Base-by-base conservation (phyloP, 2,329 filamentous ascomycete species). In the Aspergillus phoenicis region DNA sequence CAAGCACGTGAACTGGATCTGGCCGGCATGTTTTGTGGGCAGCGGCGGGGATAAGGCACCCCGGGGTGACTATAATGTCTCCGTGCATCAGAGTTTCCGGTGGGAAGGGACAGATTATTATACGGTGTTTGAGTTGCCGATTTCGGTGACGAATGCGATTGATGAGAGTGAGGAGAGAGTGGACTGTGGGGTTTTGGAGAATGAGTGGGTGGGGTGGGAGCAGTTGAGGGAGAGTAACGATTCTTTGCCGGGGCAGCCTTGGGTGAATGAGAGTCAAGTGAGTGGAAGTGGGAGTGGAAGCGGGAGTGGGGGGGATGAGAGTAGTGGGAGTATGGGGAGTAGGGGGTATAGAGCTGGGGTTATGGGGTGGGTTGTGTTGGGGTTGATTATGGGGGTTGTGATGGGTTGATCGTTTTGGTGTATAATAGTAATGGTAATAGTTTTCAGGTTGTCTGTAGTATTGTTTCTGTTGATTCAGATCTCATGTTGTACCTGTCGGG, bases 1-100 rank as follows among this genome's bases (percentile, higher is more conserved):
- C 47, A 91, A 91, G 71, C 88, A 91, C 70, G 82, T 91, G 63
- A 87, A 88, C 70, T 91, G 89, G 87, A 78, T 84, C 20, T 91
- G 88, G 88, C 89, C 89, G 0, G 83, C 84, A 60, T 91, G 89
- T 67, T 78, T 91, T 0, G 85, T 87, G 2, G 88, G 88, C 17
- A 78, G 87, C 53, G 86, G 85, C 2, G 71, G 75, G 3, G 72
- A 75, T 0, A 77, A 78, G 59, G 85, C 82, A 54, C 83, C 83
- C 24, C 80, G 87, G 2, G 88, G 88, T 2, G 76, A 79, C 17
- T 91, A 91, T 71, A 91, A 91, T 68, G 87, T 91, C 68, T 89
- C 87, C 5, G 89, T 91, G 67, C 87, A 88, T 58, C 88, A 91
- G 69, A 87, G 83, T 68, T 91, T 89, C 72, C 83, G 86, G 11